Conservation (phyloP, 768 basidiomycete genomes). For the Exsudoporus frostii region DNA sequence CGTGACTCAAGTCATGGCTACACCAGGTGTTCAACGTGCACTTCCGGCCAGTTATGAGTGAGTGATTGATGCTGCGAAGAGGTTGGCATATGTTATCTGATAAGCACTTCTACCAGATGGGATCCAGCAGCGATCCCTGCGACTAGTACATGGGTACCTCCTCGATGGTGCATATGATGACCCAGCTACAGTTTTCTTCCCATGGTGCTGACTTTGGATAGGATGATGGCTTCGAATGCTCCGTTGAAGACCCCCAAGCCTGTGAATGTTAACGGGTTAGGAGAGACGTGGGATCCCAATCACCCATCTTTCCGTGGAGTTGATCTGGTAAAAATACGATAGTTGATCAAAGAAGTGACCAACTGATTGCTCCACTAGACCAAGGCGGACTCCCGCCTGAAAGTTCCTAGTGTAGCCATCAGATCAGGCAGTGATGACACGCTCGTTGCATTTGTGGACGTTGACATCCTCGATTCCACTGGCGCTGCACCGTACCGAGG, state of each 20-base stretch:
- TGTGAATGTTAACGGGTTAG: constrained; percentile 17
- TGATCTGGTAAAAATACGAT: constrained; percentile 16
- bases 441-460: constrained; percentile 24
- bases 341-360: background rate
- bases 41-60: constrained; percentile 16
- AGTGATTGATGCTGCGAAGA: background rate
- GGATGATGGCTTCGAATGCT: constrained; percentile 20
- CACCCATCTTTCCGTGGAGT: constrained; percentile 22
- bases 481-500: constrained; percentile 32
- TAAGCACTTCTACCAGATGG: constrained; percentile 13
- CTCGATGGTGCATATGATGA: constrained; percentile 17
- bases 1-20: constrained; percentile 15
- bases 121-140: constrained; percentile 22
- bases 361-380: constrained; percentile 11
- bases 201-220: background rate
- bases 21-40: constrained; percentile 19
- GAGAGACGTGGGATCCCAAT: constrained; percentile 23
- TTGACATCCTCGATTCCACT: constrained; percentile 36
- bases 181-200: background rate
- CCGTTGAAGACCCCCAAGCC: background rate
- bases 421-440: constrained; percentile 20
- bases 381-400: constrained; percentile 20
- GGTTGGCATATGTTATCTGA: background rate
- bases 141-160: constrained; percentile 26
- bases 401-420: constrained; percentile 25